Conservation (phyloP, 139 green algal species). For the Tetraselmis chui region DNA sequence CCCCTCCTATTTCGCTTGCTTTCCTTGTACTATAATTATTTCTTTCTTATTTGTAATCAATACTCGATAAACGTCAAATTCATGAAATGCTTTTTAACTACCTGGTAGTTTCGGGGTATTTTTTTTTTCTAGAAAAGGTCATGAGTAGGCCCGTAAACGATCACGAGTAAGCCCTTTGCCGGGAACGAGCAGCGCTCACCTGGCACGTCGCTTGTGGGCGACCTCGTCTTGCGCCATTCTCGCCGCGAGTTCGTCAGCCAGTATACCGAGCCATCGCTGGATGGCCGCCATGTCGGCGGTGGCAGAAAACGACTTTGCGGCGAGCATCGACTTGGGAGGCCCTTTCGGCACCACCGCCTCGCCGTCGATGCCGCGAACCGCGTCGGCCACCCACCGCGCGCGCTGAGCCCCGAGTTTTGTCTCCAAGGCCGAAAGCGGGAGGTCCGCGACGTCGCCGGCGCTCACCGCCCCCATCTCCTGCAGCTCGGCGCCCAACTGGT, state of each 20-base stretch:
- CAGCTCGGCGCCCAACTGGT: conserved; percentile 21
- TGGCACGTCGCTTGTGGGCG: conserved; percentile 41
- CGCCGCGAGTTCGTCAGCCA: conserved; percentile 65
- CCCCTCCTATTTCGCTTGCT: too few relatives aligned
- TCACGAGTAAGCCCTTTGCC: neutral
- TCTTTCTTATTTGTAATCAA: too few relatives aligned
- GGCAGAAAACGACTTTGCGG: conserved; percentile 69
- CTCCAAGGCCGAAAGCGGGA: conserved; percentile 6
- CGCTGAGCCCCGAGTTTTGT: conserved; percentile 14
- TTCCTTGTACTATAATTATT: too few relatives aligned
- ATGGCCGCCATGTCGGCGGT: conserved; percentile 36
- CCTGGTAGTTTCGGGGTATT: too few relatives aligned
- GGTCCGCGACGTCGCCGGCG: conserved; percentile 38
- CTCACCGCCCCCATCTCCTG: conserved; percentile 33
- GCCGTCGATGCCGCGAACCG: conserved; percentile 7
- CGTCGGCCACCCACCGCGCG: conserved; percentile 21
- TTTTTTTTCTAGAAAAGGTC: neutral
- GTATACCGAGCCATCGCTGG: conserved; percentile 50
- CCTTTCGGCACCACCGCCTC: conserved; percentile 26
- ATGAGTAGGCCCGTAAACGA: too few relatives aligned
- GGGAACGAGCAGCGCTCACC: conserved; percentile 28
- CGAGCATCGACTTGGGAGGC: conserved; percentile 55
- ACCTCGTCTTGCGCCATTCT: conserved; percentile 46
- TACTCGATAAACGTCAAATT: too few relatives aligned
- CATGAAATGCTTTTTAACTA: too few relatives aligned